Base-by-base conservation (phyloP, 2,329 filamentous ascomycete species). In the Colletotrichum godetiae region DNA sequence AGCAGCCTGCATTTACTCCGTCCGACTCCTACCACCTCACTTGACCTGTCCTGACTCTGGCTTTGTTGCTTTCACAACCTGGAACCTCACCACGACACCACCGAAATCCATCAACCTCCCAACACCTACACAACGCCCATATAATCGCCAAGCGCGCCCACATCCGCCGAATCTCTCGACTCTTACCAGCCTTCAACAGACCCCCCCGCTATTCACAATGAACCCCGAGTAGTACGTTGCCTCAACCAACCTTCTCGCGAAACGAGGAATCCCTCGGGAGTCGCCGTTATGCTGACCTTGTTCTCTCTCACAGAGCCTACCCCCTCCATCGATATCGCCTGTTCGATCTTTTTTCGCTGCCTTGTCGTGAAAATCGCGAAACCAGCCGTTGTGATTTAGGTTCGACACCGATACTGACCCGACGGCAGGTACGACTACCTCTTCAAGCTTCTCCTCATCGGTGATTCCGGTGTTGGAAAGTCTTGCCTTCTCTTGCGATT, bases 371-470 rank as follows among this genome's bases (percentile, higher is more conserved):
- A 68, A 68, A 64, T 42, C 58, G 67, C 42, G n/a, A 59, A 55
- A 53, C 29, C 22, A 60, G 27, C 62, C 60, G 29, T 37, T 49
- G 27, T 24, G 19, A 19, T 22, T 49, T 7, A 49, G 46, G 37
- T 68, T 57, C 49, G 71, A 68, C 63, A 66, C 52, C 55, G 37
- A 60, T 49, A 62, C 79, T 82, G 71, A 83, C 75, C 73, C 59
- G 31, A 29, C 61, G 70, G 74, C 82, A 98, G 97, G 97, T 99
- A 99, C 94, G 97, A 99, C 86, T 99, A 99, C 86, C 95, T 99
- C 82, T 99, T 99, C 92, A 99, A 99, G 92, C 95, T 99, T 78
- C 94, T 99, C 86, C 96, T 99, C 89, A 99, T 99, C 92, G 97
- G 97, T 87, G 97, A 99, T 86, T 99, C 97, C 85, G 97, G 97